Evolutionary conservation across 202 grass and related monocot species (phyloP).

Genomic region (Saccharum hybrid): DNA sequence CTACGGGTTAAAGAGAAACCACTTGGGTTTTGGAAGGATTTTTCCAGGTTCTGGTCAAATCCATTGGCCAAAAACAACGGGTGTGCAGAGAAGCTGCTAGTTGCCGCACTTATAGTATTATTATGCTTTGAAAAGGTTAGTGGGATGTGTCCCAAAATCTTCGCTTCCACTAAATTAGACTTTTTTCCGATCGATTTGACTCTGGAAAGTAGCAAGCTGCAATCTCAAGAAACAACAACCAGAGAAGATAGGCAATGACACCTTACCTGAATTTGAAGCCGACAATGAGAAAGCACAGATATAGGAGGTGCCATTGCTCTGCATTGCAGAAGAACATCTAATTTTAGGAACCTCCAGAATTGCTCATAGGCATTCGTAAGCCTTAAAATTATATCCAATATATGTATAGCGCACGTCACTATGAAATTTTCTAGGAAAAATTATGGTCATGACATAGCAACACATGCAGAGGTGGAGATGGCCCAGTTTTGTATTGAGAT

Average conservation of each 20-base stretch:
- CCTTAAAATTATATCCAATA: not conserved
- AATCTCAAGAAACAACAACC: not conserved
- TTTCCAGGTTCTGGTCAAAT: conserved; percentile 6
- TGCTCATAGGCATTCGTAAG: not conserved
- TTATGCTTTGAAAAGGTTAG: not conserved
- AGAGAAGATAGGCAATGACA: not conserved
- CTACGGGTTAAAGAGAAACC: not conserved
- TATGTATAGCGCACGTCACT: not conserved
- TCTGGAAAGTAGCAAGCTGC: not conserved
- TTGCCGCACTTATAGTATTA: not conserved
- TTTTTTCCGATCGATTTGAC: not conserved
- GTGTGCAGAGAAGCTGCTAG: conserved; percentile 4
- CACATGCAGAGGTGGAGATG: conserved; percentile 1
- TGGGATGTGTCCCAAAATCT: conserved; percentile 10
- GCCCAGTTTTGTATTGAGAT: conserved; percentile 17
- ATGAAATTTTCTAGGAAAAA: not conserved
- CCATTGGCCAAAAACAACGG: not conserved
- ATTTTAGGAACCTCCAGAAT: not conserved
- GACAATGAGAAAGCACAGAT: not conserved
- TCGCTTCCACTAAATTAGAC: not conserved
- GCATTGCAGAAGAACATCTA: conserved; percentile 22
- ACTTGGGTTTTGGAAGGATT: not conserved
- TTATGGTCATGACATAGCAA: not conserved
- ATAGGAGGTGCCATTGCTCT: not conserved
- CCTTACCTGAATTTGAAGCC: conserved; percentile 38